phyloP scores from a whole-genome alignment of 129 eudicot genomes.

The Calendula officinalis region DNA sequence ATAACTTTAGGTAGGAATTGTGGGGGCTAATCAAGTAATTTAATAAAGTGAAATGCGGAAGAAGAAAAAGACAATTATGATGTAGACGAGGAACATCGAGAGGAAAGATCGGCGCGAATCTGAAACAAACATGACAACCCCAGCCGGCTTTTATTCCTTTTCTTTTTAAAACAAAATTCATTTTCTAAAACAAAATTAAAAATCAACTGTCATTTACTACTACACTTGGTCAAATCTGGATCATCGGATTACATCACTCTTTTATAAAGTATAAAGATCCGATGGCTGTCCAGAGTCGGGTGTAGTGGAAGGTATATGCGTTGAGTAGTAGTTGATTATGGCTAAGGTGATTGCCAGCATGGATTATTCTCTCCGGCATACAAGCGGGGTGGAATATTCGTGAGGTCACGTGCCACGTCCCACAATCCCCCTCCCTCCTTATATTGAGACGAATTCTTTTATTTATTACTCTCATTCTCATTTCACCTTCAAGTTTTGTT shows the following conservation, averaged over 20 bases:
- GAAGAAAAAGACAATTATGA: conserved; percentile 26
- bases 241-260: conserved; percentile 21
- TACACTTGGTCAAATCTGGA: neutral
- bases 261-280: neutral
- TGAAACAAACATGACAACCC: conserved; percentile 55
- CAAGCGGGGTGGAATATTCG: conserved; percentile 67
- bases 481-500: too few relatives aligned
- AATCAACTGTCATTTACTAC: neutral
- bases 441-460: conserved; percentile 6
- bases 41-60: conserved; percentile 20
- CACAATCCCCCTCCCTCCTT: conserved; percentile 3
- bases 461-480: too few relatives aligned
- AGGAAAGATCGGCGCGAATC: conserved; percentile 92
- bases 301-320: neutral
- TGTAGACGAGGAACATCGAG: conserved; percentile 52
- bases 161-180: too few relatives aligned
- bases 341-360: conserved; percentile 49
- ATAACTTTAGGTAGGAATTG: too few relatives aligned
- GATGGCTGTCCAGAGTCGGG: neutral
- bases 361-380: conserved; percentile 74
- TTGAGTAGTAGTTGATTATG: conserved; percentile 25
- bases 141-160: conserved; percentile 26
- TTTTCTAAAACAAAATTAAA: neutral
- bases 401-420: conserved; percentile 86
- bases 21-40: too few relatives aligned